Percentiles rank a stretch among this genome's conserved stretches.
phyloP scores from a whole-genome alignment of 2,329 filamentous ascomycete species.

The Arthrinium puccinioides region DNA sequence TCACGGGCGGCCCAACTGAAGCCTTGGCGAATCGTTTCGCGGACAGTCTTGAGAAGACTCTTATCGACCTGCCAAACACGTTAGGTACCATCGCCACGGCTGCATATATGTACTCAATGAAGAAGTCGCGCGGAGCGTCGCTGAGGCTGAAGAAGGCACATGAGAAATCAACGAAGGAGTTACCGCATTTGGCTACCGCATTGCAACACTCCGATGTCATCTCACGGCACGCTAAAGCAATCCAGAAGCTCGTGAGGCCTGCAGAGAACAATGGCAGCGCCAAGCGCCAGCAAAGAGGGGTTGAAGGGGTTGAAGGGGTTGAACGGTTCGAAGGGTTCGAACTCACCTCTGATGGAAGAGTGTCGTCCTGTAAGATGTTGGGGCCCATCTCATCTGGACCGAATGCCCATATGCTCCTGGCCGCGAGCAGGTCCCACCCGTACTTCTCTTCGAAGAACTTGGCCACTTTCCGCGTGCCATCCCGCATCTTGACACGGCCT shows the following conservation, averaged over 20 bases:
- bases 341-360: constrained; percentile 74
- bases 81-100: constrained; percentile 5
- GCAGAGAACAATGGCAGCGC: constrained; percentile 3
- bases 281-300: too few relatives aligned
- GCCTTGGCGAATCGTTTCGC: constrained; percentile 89
- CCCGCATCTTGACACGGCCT: constrained; percentile 83
- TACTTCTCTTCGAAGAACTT: constrained; percentile 98
- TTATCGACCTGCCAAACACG: constrained; percentile 65
- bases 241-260: constrained; percentile 2
- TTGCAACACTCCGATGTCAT: constrained; percentile 3
- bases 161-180: constrained; percentile 2
- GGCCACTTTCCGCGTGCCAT: constrained; percentile 86
- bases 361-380: constrained; percentile 96
- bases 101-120: not conserved
- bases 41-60: constrained; percentile 76
- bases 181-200: constrained; percentile 4
- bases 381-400: constrained; percentile 91
- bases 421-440: constrained; percentile 91
- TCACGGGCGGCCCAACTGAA: constrained; percentile 96
- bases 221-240: not conserved
- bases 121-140: not conserved
- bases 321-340: constrained; percentile 7
- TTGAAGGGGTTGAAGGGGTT: too few relatives aligned
- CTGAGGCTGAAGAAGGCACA: constrained; percentile 4
- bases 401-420: constrained; percentile 96